Evolutionary conservation across 2,329 filamentous ascomycete species (phyloP).

Genomic region (Exophiala xenobiotica): DNA sequence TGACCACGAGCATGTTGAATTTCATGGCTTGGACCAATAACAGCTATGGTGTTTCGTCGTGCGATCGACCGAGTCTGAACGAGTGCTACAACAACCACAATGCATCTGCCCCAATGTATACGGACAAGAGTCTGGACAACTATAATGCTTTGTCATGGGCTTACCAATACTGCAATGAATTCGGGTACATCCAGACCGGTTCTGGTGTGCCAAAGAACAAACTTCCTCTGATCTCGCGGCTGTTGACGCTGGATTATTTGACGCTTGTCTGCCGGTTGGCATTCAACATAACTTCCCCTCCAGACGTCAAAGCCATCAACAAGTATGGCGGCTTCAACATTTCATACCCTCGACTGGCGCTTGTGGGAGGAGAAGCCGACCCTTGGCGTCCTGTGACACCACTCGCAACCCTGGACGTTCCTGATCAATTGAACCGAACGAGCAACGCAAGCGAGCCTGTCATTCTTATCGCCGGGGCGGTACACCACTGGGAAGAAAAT

Average conservation of each 20-base stretch:
- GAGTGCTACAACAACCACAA: constrained; percentile 54
- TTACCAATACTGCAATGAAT: constrained; percentile 62
- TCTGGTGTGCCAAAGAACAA: constrained; percentile 63
- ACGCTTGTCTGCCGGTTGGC: constrained; percentile 63
- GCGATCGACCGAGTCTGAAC: constrained; percentile 49
- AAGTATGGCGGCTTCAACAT: constrained; percentile 73
- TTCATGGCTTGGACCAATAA: constrained; percentile 56
- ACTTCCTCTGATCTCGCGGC: constrained; percentile 70
- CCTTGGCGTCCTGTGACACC: constrained; percentile 76
- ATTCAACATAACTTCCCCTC: constrained; percentile 67
- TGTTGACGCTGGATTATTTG: constrained; percentile 63
- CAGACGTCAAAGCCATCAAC: constrained; percentile 68
- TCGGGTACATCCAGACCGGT: constrained; percentile 77
- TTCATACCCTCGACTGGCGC: constrained; percentile 71
- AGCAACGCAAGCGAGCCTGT: constrained; percentile 68
- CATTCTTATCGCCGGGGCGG: constrained; percentile 69
- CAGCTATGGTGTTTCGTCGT: constrained; percentile 41
- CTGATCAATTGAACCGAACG: constrained; percentile 44
- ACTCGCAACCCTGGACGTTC: constrained; percentile 60
- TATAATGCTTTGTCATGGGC: constrained; percentile 52
- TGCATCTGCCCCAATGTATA: constrained; percentile 42
- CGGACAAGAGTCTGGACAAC: constrained; percentile 44
- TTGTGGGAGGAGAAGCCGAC: constrained; percentile 74
- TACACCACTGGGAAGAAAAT: constrained; percentile 76
- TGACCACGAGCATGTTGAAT: constrained; percentile 57